Base-by-base conservation (phyloP, 75 land plant species). In the Isoetes taiwanensis region DNA sequence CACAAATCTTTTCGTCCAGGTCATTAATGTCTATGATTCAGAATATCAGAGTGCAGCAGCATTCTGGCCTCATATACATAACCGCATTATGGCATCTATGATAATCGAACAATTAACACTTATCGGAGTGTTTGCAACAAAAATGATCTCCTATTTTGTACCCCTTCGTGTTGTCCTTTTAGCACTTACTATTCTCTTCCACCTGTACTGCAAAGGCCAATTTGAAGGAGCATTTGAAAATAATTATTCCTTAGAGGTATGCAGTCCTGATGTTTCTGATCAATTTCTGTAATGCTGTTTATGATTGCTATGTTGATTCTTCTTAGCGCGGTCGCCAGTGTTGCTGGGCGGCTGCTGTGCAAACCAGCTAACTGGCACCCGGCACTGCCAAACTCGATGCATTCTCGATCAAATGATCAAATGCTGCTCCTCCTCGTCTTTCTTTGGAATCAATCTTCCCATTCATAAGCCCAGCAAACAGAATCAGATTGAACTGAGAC, bases 31-130 rank as follows among this genome's bases (percentile, higher is more conserved):
- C 0, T 84, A 84, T 59, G 70, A 81, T 19, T 81, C 85, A 56
- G 68, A 68, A 27, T 84, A 84, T 42, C 85, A 84, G 67, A 84
- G 88, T 72, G 88, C 70, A 62, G 88, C 75, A 29, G 88, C 85
- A 32, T 84, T 80, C 63, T 84, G 88, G 88, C 88, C 88, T 10
- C 67, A 67, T 61, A 73, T 81, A 20, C 88, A 84, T 66, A 57
- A 63, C 1, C 81, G 88, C 19, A 74, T 84, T 43, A 64, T 84
- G 19, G 65, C 72, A 0, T 68, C 77, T 58, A 58, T 83, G 76
- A 77, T 86, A 39, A 57, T 84, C 28, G 68, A 84, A 41, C 85
- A 84, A 32, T 28, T 84, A 1, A 63, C 73, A 25, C 40, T 84
- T 17, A 28, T 80, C 48, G 88, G 88, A 4, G 32, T 84, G 17